Conservation (phyloP, 257 asterid genomes). For the Eustoma russellianum region DNA sequence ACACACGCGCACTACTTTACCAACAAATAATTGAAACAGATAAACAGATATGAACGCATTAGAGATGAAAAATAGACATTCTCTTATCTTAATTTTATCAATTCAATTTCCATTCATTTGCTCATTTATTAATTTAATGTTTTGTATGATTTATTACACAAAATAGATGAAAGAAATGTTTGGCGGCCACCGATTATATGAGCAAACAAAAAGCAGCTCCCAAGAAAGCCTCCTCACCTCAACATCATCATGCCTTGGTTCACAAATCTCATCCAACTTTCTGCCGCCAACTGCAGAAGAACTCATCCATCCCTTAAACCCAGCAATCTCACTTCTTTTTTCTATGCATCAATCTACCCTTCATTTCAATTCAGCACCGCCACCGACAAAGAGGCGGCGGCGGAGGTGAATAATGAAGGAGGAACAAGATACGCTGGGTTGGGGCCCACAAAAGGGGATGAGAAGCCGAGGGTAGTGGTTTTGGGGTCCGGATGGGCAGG, state of each 20-base stretch:
- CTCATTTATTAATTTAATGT: too few species aligned
- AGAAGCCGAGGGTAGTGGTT: slow-evolving; percentile 90
- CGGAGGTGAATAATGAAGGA: neutral
- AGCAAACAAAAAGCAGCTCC: neutral
- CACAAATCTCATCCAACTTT: slow-evolving; percentile 52
- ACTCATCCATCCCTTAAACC: slow-evolving; percentile 20
- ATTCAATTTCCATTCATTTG: too few species aligned
- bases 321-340: slow-evolving; percentile 18
- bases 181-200: too few species aligned
- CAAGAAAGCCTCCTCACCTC: neutral
- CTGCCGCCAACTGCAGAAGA: slow-evolving; percentile 22
- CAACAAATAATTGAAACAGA: too few species aligned
- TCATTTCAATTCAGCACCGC: slow-evolving; percentile 38
- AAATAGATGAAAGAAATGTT: neutral
- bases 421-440: slow-evolving; percentile 26
- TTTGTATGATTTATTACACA: neutral
- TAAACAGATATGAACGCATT: too few species aligned
- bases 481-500: slow-evolving; percentile 99
- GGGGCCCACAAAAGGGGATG: slow-evolving; percentile 59
- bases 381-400: slow-evolving; percentile 3
- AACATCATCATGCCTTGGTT: slow-evolving; percentile 57
- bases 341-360: slow-evolving; percentile 21
- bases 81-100: too few species aligned
- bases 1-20: too few species aligned
- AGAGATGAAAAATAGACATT: too few species aligned